Conservation (phyloP, 345 rosid genomes). For the Iberis pinnata region DNA sequence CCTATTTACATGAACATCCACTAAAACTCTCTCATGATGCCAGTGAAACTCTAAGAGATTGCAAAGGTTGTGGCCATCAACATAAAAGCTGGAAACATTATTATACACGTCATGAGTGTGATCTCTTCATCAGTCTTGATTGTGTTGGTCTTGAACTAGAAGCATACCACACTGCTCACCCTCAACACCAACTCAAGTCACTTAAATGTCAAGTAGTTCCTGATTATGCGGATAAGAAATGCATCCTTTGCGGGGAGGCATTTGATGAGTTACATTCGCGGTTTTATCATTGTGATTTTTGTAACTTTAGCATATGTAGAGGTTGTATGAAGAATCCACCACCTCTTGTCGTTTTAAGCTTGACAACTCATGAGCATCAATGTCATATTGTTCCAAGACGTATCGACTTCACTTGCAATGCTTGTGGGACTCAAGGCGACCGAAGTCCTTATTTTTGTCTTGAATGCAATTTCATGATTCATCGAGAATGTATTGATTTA, state of each 20-base stretch:
- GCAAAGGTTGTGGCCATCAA: too few species aligned
- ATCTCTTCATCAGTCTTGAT: background rate
- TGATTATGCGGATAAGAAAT: background rate
- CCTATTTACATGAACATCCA: background rate
- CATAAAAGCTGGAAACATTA: too few species aligned
- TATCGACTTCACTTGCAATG: slow-evolving; percentile 7
- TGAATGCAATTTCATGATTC: slow-evolving; percentile 10
- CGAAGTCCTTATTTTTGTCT: slow-evolving; percentile 11
- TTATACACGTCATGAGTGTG: background rate
- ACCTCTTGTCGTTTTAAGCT: background rate
- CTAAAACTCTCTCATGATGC: too few species aligned
- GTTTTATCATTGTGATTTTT: slow-evolving; percentile 7
- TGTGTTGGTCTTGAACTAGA: background rate
- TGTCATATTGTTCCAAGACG: slow-evolving; percentile 6
- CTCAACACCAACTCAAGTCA: slow-evolving; percentile 8
- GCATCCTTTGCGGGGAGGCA: background rate
- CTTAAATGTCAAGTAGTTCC: background rate
- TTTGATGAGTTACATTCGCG: background rate
- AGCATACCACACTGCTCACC: slow-evolving; percentile 1
- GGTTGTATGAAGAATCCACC: background rate
- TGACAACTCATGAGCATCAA: slow-evolving; percentile 2
- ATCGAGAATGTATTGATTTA: background rate
- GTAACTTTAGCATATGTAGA: background rate
- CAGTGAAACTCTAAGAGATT: too few species aligned
- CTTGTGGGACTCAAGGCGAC: slow-evolving; percentile 10